These are phyloP conservation scores for Westerdykella aurantiaca DNA, from an alignment of 2,329 filamentous ascomycete species.

Conservation along the genomic window DNA sequence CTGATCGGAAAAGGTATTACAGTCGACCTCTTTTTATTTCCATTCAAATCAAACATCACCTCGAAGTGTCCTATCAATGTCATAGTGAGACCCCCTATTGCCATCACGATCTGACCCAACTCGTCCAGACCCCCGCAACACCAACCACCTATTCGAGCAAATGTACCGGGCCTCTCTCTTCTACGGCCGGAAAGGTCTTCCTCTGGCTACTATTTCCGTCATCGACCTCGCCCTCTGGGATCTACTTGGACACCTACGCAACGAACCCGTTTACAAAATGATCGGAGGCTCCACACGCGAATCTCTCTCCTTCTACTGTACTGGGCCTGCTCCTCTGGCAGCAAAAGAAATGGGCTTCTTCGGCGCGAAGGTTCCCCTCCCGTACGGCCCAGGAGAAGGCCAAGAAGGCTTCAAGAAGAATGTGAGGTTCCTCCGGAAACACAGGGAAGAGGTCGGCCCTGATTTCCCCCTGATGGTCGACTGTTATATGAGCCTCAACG, in stretches of 20 bases:
- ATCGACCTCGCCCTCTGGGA: conserved; percentile 94
- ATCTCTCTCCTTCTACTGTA: conserved; percentile 88
- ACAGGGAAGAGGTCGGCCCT: conserved; percentile 76
- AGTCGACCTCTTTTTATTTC: not conserved
- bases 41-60: not conserved
- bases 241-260: conserved; percentile 80
- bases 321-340: conserved; percentile 73
- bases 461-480: conserved; percentile 93
- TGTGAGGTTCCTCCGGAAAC: conserved; percentile 77
- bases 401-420: conserved; percentile 79
- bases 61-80: not conserved
- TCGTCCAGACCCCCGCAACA: conserved; percentile 72
- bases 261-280: conserved; percentile 90
- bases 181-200: conserved; percentile 88
- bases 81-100: not conserved
- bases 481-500: conserved; percentile 95
- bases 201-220: conserved; percentile 85
- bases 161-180: conserved; percentile 97
- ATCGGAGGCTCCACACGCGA: conserved; percentile 87
- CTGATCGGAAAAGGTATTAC: conserved; percentile 64
- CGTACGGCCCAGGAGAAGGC: conserved; percentile 85
- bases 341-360: conserved; percentile 85
- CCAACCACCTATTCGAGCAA: conserved; percentile 87
- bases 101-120: not conserved
- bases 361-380: conserved; percentile 83